These are phyloP conservation scores for Aristolochia fimbriata DNA, from an alignment of 164 flowering plant genomes.

Conservation along the genomic window DNA sequence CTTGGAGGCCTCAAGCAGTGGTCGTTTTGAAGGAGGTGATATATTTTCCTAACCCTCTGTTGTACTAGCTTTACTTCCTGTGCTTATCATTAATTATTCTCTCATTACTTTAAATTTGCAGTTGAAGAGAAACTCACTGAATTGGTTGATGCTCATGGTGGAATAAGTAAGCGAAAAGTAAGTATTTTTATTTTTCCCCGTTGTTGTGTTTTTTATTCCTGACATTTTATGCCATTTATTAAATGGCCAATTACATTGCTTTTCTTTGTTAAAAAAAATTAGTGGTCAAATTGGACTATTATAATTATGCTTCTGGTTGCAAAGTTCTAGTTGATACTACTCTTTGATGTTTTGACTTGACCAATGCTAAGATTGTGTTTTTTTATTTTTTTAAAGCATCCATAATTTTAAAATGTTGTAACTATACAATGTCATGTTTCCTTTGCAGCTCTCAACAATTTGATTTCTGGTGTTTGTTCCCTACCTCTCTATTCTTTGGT, in stretches of 20 bases:
- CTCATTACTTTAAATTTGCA: constrained; percentile 18
- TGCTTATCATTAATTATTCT: neutral
- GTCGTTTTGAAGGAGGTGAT: constrained; percentile 68
- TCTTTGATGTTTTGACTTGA: no score
- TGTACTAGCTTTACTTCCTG: neutral
- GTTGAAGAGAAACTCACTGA: constrained; percentile 85
- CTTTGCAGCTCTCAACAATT: no score
- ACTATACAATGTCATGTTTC: no score
- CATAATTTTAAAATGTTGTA: no score
- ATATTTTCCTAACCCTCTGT: neutral
- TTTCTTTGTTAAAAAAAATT: neutral
- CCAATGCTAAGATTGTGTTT: no score
- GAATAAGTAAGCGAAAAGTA: constrained; percentile 83
- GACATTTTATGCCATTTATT: neutral
- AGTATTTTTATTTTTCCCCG: constrained; percentile 14
- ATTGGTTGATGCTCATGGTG: constrained; percentile 77
- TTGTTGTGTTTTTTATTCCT: neutral
- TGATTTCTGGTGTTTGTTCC: no score
- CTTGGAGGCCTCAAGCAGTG: constrained; percentile 28
- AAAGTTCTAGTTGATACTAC: no score
- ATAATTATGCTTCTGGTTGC: no score
- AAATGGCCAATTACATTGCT: neutral
- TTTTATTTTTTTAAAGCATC: no score
- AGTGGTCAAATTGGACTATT: no score
- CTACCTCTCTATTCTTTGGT: no score